Conservation (phyloP, 306 rosid genomes). For the Vigna mungo region DNA sequence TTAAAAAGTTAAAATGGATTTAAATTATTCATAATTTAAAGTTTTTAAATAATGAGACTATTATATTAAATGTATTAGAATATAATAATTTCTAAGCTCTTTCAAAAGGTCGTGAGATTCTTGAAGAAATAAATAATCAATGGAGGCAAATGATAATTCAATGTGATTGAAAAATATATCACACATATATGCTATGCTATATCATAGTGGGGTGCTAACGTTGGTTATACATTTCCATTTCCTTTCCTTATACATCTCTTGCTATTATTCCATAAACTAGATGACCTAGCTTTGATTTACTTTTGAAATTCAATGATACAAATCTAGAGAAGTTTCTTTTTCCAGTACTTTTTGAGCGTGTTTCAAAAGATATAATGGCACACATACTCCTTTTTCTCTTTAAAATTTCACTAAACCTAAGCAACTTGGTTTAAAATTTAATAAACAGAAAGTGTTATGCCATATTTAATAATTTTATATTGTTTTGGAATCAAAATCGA, state of each 20-base stretch:
- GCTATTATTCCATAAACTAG: conserved; percentile 20
- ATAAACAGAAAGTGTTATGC: neutral
- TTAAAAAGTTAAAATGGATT: no score
- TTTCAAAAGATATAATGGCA: conserved; percentile 10
- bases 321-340: neutral
- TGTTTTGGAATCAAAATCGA: no score
- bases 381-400: neutral
- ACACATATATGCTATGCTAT: neutral
- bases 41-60: no score
- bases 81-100: conserved; percentile 15
- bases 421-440: neutral
- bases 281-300: conserved; percentile 18
- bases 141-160: conserved; percentile 42
- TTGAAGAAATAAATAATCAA: neutral
- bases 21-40: no score
- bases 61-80: no score
- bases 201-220: neutral
- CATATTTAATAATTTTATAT: no score
- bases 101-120: neutral
- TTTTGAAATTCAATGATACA: neutral
- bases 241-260: conserved; percentile 13
- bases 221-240: conserved; percentile 18
- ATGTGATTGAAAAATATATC: neutral
- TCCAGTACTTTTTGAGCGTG: neutral
- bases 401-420: neutral